Evolutionary conservation across 2,329 filamentous ascomycete genomes (phyloP), one percentile per base, ranked within the genome.

Genomic region (Fusarium acutatum): DNA sequence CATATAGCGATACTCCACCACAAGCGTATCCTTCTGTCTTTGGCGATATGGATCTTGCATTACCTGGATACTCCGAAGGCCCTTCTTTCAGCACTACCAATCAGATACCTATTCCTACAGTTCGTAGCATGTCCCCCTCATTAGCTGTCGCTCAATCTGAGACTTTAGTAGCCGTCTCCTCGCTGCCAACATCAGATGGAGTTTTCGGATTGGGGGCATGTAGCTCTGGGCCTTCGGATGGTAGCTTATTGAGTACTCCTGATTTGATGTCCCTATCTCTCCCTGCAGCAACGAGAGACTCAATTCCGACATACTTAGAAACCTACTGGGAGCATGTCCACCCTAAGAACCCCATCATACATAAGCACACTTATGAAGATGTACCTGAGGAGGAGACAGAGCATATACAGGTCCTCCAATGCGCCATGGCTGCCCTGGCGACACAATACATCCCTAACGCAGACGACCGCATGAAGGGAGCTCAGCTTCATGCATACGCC

Each of bases 361-460:
- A 90, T 78, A 83, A 82, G 64, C 78, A 80, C 28, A 84, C 83
- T 20, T 84, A 86, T 44, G 84, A 87, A 63, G 81, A 79, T 32
- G 79, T 79, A 24, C 68, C 76, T 11, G 74, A 73, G 17, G 71
- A 60, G 32, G 65, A 68, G 13, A 79, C 80, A 9, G 84, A 86
- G 60, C 79, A 81, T 34, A 40, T 79, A 12, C 84, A 87, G 60
- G 79, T 86, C 46, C 80, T 89, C 50, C 83, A 81, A 20, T 88
- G 84, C 68, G 86, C 87, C 67, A 89, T 90, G 88, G 88, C 87
- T 28, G 88, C 88, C n/a, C 78, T 89, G 35, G 88, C 86, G 50
- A 86, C 87, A 28, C 87, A 89, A 74, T 86, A 84, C 67, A 80
- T 88, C 60, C 79, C 82, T 54, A 80, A 82, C 75, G 83, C 83